Percentiles rank a stretch among this genome's conserved stretches.
These are phyloP conservation scores for Dendrobium chrysotoxum DNA, from an alignment of 106 monocot species.

Conservation along the genomic window DNA sequence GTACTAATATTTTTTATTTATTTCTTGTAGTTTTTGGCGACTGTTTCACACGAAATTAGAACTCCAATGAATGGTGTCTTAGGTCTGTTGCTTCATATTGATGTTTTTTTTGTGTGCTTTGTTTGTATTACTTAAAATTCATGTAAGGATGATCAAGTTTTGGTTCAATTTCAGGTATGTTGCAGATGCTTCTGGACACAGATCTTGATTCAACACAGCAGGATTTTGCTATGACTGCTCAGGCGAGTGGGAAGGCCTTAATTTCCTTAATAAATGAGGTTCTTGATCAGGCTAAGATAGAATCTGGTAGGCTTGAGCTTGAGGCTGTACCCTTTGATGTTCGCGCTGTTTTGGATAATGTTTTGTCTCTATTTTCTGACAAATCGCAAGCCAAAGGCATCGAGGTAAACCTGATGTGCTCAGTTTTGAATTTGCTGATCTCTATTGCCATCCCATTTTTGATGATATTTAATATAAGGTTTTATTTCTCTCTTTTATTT, in stretches of 20 bases:
- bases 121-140: background rate
- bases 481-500: slow-evolving; percentile 1
- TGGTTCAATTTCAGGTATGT: slow-evolving; percentile 50
- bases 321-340: slow-evolving; percentile 79
- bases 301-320: slow-evolving; percentile 83
- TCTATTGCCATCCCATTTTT: slow-evolving; percentile 1
- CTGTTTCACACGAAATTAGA: slow-evolving; percentile 92
- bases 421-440: background rate
- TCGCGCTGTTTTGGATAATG: slow-evolving; percentile 63
- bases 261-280: slow-evolving; percentile 81
- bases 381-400: slow-evolving; percentile 77
- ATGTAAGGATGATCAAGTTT: background rate
- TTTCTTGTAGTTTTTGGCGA: slow-evolving; percentile 74
- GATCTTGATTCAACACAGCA: slow-evolving; percentile 76
- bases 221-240: slow-evolving; percentile 88
- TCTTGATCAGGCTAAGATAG: slow-evolving; percentile 90
- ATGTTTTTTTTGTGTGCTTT: background rate
- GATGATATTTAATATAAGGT: background rate
- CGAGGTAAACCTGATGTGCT: slow-evolving; percentile 37
- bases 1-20: background rate
- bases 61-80: slow-evolving; percentile 97
- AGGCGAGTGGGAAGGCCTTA: slow-evolving; percentile 71
- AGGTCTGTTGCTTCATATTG: slow-evolving; percentile 34
- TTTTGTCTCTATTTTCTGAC: slow-evolving; percentile 72
- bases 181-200: slow-evolving; percentile 89